Base-by-base conservation (phyloP, 140 eudicot species). In the Senecio squalidus region DNA sequence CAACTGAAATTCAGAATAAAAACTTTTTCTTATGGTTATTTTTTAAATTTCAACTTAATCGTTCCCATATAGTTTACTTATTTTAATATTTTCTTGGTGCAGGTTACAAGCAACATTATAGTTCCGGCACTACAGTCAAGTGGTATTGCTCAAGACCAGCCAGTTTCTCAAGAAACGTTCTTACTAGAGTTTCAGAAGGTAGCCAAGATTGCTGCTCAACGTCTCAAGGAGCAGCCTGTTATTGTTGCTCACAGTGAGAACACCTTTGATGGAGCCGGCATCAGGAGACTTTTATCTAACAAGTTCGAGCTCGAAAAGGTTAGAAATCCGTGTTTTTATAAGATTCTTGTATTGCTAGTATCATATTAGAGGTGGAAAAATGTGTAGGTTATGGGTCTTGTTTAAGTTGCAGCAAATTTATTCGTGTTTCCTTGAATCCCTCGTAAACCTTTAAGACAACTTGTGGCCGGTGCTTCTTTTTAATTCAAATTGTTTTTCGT, bases 211-310 rank as follows among this genome's bases (percentile, higher is more conserved):
- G 84, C 78, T 34, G 95, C 76, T 64, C 78, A 73, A 25, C 82
- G 66, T 71, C 95, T 92, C 47, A 87, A 74, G 80, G 98, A 87
- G 54, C 89, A 79, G 70, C 98, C 98, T 8, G 96, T 85, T 41
- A 92, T 92, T 63, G 98, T 92, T 64, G 98, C 98, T 50, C 98
- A 92, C 36, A 92, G 89, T 51, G 96, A 87, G 74, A 92, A 78
- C 55, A 77, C 81, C 9, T 92, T 84, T 48, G 95, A 92, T 71
- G 96, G 98, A 54, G 68, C 85, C 18, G 93, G 93, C 64, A 71
- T 92, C 54, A 84, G 68, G 76, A 75, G 86, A 54, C 74, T 92
- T 16, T 38, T 87, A 53, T 80, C 96, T 52, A 92, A 92, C 82
- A 92, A 87, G 54, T 87, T 79, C 60, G 98, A 87, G 77, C 76